A percentile compares a stretch with the other conserved stretches of the same genome.
Conservation (phyloP, 176 grass and related monocot species). For the Rhipidocladum racemiflorum region DNA sequence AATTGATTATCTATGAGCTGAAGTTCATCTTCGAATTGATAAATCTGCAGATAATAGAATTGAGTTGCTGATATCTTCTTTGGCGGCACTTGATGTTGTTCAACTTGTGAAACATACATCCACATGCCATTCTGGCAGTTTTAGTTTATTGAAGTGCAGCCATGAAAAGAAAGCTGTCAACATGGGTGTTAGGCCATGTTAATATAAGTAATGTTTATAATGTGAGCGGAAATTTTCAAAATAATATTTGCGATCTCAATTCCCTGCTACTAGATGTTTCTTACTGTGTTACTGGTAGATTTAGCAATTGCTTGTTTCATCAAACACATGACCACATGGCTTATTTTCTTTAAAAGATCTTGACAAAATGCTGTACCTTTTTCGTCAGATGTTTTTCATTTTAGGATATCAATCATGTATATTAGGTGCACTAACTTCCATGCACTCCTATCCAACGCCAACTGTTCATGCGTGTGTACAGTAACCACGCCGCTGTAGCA, state of each 20-base stretch:
- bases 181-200: constrained; percentile 11
- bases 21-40: constrained; percentile 17
- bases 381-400: not conserved
- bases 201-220: not conserved
- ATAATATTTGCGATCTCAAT: not conserved
- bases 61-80: constrained; percentile 11
- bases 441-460: too few species aligned
- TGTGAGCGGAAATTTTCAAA: not conserved
- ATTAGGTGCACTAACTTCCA: too few species aligned
- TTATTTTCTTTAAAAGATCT: not conserved
- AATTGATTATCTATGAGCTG: not conserved
- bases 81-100: not conserved
- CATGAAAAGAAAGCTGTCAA: not conserved
- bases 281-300: not conserved
- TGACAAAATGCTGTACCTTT: not conserved
- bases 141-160: not conserved
- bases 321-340: not conserved
- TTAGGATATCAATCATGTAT: not conserved
- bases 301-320: not conserved
- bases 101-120: constrained; percentile 3
- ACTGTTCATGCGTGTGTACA: too few species aligned
- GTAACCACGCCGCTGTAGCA: too few species aligned
- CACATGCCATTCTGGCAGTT: not conserved
- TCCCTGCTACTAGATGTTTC: not conserved
- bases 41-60: not conserved